Base-by-base conservation (phyloP, 345 rosid genomes). In the Aethionema arabicum region DNA sequence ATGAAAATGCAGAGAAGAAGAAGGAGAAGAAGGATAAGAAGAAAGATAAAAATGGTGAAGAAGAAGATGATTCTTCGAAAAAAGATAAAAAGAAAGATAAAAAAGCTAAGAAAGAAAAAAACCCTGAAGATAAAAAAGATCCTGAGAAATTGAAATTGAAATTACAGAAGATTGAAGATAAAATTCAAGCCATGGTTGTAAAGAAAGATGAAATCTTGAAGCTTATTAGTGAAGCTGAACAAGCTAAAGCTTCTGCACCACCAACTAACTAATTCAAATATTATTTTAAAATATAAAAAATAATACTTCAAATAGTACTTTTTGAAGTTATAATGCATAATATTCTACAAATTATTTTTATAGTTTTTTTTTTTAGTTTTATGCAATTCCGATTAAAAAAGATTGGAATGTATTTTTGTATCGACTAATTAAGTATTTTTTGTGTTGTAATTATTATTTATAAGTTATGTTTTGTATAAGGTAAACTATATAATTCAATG, bases 121-220 rank as follows among this genome's bases (percentile, higher is more conserved):
- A 83, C 66, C 85, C 90, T 43, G 91, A 83, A 78, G 91, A 85
- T 52, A 84, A 84, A 56, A 83, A 75, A 12, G 86, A 81, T 59
- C 87, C 92, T 7, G 71, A 68, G 29, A 87, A 87, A 52, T 72
- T 90, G 35, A 85, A 63, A 67, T 79, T 74, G 21, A 85, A 85
- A 56, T 84, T 87, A 7, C 66, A 74, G 61, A 85, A 83, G 77
- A 47, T 90, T 12, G 88, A 90, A 6, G 66, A 80, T 65, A 82
- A 90, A 73, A 87, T 87, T 41, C 77, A 83, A 61, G 86, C 62
- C 6, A 74, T 90, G 48, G 65, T 41, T 4, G 2, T 31, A 0
- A 87, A 90, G 80, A 81, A 79, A 70, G 81, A 79, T 33, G 88
- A 85, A 14, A 57, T 87, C 38, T 37, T 77, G 35, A 82, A 78